A percentile compares a stretch with the other conserved stretches of the same genome.
Evolutionary conservation across 2,329 filamentous ascomycete genomes (phyloP).

Genomic region (Biscogniauxia mediterranea): DNA sequence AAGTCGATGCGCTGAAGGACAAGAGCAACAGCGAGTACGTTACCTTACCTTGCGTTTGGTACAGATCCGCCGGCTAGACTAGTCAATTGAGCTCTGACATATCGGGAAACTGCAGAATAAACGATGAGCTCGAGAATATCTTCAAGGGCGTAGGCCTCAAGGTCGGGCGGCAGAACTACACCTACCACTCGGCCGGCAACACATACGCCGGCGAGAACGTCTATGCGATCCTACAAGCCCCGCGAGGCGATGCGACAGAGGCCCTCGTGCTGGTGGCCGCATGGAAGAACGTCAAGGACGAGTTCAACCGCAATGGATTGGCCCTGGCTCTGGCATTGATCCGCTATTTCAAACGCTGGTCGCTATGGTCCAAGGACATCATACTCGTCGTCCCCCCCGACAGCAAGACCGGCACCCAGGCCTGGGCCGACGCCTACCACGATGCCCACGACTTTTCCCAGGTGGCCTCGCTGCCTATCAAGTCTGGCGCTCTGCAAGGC

Average conservation of each 20-base stretch:
- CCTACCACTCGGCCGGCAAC: slow-evolving; percentile 75
- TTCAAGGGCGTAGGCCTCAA: slow-evolving; percentile 80
- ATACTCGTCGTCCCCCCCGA: slow-evolving; percentile 88
- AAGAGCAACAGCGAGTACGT: slow-evolving; percentile 53
- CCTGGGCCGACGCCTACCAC: slow-evolving; percentile 98
- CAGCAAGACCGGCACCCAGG: slow-evolving; percentile 85
- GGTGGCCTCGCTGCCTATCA: slow-evolving; percentile 77
- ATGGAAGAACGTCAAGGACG: slow-evolving; percentile 77
- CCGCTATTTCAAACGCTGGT: slow-evolving; percentile 97
- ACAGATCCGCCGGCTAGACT: neutral
- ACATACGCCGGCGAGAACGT: slow-evolving; percentile 80
- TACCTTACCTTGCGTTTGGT: slow-evolving; percentile 1
- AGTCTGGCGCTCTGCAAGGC: slow-evolving; percentile 89
- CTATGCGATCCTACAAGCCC: slow-evolving; percentile 90
- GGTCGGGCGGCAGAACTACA: slow-evolving; percentile 82
- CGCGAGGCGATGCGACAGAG: slow-evolving; percentile 92
- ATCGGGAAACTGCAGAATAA: slow-evolving; percentile 45
- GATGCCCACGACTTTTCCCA: slow-evolving; percentile 72
- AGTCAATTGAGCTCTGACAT: slow-evolving; percentile 1
- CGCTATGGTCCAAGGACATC: slow-evolving; percentile 98
- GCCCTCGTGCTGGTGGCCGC: slow-evolving; percentile 90
- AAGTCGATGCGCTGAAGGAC: slow-evolving; percentile 64
- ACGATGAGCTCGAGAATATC: slow-evolving; percentile 71
- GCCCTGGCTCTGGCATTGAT: slow-evolving; percentile 82
- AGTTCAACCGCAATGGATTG: slow-evolving; percentile 83